Evolutionary conservation across 164 flowering plant species (phyloP).

Genomic region (Chimonanthus praecox): DNA sequence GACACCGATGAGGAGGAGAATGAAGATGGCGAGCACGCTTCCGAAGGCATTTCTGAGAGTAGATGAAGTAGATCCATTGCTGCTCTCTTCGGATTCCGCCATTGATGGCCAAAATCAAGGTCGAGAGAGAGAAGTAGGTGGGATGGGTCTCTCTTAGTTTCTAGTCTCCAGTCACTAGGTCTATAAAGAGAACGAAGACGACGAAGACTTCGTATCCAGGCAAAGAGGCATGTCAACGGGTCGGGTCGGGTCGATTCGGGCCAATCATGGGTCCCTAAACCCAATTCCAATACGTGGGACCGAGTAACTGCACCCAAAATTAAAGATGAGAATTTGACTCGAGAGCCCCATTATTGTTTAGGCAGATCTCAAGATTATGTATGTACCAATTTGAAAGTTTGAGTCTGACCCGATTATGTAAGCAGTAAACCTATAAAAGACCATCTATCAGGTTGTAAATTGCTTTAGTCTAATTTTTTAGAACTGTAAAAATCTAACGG

Average conservation of each 20-base stretch:
- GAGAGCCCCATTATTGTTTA: too few relatives aligned
- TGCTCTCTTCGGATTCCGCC: conserved; percentile 9
- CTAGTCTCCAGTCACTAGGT: neutral
- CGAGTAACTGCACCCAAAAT: too few relatives aligned
- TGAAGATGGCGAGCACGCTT: conserved; percentile 63
- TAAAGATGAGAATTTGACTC: too few relatives aligned
- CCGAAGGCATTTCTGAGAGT: conserved; percentile 70
- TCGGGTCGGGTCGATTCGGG: neutral
- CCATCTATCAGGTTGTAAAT: too few relatives aligned
- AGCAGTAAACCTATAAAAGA: too few relatives aligned
- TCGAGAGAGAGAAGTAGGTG: neutral
- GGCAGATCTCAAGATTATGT: too few relatives aligned
- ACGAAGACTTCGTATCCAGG: neutral
- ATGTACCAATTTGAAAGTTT: too few relatives aligned
- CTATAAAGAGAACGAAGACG: conserved; percentile 1
- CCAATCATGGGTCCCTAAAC: too few relatives aligned
- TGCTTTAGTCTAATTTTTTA: too few relatives aligned
- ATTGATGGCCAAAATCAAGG: conserved; percentile 3
- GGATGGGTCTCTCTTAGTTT: neutral
- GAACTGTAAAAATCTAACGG: too few relatives aligned
- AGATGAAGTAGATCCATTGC: conserved; percentile 2
- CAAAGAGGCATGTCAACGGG: neutral
- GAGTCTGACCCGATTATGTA: too few relatives aligned
- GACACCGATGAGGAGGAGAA: conserved; percentile 82
- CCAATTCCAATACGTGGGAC: too few relatives aligned